phyloP scores from a whole-genome alignment of 768 basidiomycete species.

The Coprinopsis strossmayeri region DNA sequence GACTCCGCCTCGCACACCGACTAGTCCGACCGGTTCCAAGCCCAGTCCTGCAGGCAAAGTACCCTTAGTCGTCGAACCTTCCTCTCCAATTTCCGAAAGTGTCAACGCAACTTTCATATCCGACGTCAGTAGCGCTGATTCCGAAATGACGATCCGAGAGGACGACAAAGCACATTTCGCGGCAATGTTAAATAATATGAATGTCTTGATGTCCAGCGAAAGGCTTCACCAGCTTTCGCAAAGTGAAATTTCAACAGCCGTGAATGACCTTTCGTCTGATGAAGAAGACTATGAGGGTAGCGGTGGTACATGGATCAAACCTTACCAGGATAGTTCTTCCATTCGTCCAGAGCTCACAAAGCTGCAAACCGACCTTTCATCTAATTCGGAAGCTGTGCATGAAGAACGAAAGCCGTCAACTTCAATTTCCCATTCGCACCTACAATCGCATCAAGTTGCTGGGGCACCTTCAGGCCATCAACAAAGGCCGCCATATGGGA shows the following conservation, averaged over 20 bases:
- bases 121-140: conserved; percentile 9
- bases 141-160: conserved; percentile 19
- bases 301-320: conserved; percentile 25
- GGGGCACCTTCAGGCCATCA: not conserved
- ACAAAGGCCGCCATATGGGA: not conserved
- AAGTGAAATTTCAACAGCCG: conserved; percentile 6
- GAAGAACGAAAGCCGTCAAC: not conserved
- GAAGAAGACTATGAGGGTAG: conserved; percentile 47
- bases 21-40: conserved; percentile 43
- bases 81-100: conserved; percentile 19
- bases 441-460: not conserved
- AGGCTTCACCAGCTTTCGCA: conserved; percentile 10
- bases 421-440: no score
- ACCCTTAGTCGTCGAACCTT: conserved; percentile 17
- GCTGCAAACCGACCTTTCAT: conserved; percentile 31
- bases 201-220: conserved; percentile 6
- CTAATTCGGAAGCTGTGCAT: conserved; percentile 9
- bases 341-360: conserved; percentile 35
- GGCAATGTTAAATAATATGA: conserved; percentile 14
- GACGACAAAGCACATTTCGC: conserved; percentile 17
- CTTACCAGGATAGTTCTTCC: conserved; percentile 14
- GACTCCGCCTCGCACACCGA: conserved; percentile 58
- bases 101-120: conserved; percentile 11
- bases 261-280: conserved; percentile 16
- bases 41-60: conserved; percentile 16